A percentile compares a stretch with the other conserved stretches of the same genome.
phyloP scores from a whole-genome alignment of 2,329 filamentous ascomycete species.

The Fusarium torulosum region DNA sequence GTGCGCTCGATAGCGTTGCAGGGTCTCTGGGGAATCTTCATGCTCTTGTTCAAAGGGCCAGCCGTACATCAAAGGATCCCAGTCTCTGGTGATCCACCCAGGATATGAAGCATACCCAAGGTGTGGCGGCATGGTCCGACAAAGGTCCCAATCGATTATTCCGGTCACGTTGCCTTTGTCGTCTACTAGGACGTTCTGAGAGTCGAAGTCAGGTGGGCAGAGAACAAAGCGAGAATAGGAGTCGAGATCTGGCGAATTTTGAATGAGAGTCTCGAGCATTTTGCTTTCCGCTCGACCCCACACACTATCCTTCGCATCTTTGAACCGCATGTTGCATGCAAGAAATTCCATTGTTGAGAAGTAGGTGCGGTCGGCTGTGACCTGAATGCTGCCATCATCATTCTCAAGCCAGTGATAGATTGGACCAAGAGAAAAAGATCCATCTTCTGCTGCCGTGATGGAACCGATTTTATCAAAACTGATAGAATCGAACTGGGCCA shows the following conservation, averaged over 20 bases:
- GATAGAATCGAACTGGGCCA: slow-evolving; percentile 2
- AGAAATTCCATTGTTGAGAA: background rate
- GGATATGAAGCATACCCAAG: background rate
- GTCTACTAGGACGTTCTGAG: background rate
- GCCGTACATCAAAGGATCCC: slow-evolving; percentile 18
- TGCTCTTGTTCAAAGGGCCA: background rate
- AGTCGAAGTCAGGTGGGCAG: slow-evolving; percentile 6
- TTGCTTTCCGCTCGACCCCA: background rate
- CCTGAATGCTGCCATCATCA: background rate
- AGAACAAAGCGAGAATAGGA: background rate
- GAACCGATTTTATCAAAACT: slow-evolving; percentile 1
- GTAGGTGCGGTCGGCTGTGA: background rate
- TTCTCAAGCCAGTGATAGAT: background rate
- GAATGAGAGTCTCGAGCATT: background rate
- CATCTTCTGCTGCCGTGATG: background rate
- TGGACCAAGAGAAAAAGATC: background rate
- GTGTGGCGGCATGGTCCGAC: background rate
- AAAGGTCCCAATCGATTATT: slow-evolving; percentile 5
- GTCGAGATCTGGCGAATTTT: background rate
- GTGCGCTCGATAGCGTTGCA: background rate
- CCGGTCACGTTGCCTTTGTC: background rate
- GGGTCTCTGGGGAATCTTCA: background rate
- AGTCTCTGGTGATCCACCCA: background rate
- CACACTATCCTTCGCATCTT: background rate
- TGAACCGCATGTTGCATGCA: background rate